Evolutionary conservation across 2,329 filamentous ascomycete genomes (phyloP), one percentile per base, ranked within the genome.

Genomic region (Fusarium sp.): DNA sequence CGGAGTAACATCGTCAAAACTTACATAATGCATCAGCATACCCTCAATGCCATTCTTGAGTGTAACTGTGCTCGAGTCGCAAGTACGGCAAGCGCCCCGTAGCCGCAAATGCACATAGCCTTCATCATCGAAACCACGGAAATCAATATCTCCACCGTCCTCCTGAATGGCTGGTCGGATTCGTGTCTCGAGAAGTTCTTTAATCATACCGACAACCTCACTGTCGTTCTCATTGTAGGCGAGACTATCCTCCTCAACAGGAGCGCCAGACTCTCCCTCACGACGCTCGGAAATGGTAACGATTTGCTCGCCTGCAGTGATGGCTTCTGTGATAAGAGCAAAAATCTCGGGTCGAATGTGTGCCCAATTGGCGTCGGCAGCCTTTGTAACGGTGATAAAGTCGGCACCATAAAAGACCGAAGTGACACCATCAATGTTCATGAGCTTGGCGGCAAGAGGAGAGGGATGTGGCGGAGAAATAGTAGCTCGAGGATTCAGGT

Each of bases 181-280:
- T 66, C 96, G 87, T 28, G 96, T 99, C 81, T 99, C 96, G 36
- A 99, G 85, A 33, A 99, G 83, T 82, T 99, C 96, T 83, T 98
- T 97, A 82, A 99, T 98, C 96, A 98, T 98, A 62, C 93, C 92
- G 10, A 99, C 91, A 12, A 97, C 93, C 81, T 99, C 96, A 71
- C 90, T 91, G 78, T 99, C 96, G 67, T 97, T 91, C 77, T 97
- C 94, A 73, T 95, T 90, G 79, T 95, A 97, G 23, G 88, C 88
- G 52, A 97, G 83, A 63, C 88, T 92, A 74, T 97, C 93, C 65
- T 88, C 87, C 66, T 83, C 81, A 8, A 67, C 69, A 3, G 72
- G 76, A 71, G 71, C 84, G 4, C 54, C 66, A 8, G 67, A 81
- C 65, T 81, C 85, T 72, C 76, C 87, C 69, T 87, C 77, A 62